These are phyloP conservation scores for Geosmithia morbida DNA, from an alignment of 2,329 filamentous ascomycete species.

Conservation along the genomic window DNA sequence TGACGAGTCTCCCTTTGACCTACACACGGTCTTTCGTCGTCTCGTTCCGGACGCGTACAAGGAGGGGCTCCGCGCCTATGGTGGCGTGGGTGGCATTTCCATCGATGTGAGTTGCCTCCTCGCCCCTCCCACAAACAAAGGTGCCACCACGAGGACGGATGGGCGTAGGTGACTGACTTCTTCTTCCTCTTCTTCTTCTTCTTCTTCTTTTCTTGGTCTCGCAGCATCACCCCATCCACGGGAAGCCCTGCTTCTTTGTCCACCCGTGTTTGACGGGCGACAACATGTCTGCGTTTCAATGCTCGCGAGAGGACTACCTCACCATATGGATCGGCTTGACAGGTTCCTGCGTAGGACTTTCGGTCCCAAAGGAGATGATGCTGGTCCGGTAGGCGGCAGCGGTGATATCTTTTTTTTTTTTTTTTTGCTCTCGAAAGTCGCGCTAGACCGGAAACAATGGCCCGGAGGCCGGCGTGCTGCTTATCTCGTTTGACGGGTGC, in stretches of 20 bases:
- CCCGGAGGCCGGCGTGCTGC: background rate
- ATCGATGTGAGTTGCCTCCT: conserved; percentile 47
- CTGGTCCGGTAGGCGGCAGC: conserved; percentile 12
- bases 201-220: conserved; percentile 2
- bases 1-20: conserved; percentile 40
- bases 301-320: conserved; percentile 56
- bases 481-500: background rate
- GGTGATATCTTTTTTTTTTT: background rate
- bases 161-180: conserved; percentile 22
- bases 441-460: background rate
- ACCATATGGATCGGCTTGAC: conserved; percentile 82
- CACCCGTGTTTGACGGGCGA: conserved; percentile 85
- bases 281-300: conserved; percentile 55
- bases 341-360: conserved; percentile 65
- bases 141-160: conserved; percentile 11
- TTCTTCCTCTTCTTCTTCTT: conserved; percentile 8
- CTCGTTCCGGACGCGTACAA: conserved; percentile 56
- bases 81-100: conserved; percentile 60
- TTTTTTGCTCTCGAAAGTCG: background rate
- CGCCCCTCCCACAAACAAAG: background rate
- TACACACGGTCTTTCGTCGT: conserved; percentile 57
- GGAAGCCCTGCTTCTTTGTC: conserved; percentile 71
- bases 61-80: conserved; percentile 41
- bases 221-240: conserved; percentile 72
- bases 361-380: conserved; percentile 63